Evolutionary conservation across 345 rosid species (phyloP).

Genomic region (Gossypium thurberi): DNA sequence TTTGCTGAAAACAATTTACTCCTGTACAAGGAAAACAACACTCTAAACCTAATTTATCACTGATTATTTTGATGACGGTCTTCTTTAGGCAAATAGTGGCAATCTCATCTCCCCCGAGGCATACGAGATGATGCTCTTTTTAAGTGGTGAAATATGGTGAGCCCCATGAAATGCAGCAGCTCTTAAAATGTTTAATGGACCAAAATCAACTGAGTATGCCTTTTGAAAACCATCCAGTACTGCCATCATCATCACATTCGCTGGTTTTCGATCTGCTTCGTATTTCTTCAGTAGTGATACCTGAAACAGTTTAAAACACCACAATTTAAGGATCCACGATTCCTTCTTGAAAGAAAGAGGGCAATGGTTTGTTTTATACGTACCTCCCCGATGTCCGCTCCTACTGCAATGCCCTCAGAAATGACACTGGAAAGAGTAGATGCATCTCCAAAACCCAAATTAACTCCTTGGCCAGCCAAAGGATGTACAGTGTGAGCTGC

Average conservation of each 20-base stretch:
- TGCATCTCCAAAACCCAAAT: slow-evolving; percentile 89
- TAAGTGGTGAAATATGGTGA: slow-evolving; percentile 68
- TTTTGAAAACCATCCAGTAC: slow-evolving; percentile 85
- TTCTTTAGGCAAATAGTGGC: slow-evolving; percentile 38
- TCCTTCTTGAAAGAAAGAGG: neutral
- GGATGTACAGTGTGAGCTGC: slow-evolving; percentile 97
- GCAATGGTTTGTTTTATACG: slow-evolving; percentile 8
- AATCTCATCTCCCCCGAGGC: slow-evolving; percentile 74
- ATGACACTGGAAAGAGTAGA: slow-evolving; percentile 62
- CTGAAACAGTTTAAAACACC: slow-evolving; percentile 27
- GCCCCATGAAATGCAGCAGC: slow-evolving; percentile 86
- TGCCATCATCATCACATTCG: slow-evolving; percentile 79
- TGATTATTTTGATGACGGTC: neutral
- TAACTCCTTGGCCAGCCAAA: slow-evolving; percentile 84
- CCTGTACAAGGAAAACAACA: neutral
- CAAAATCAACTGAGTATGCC: slow-evolving; percentile 71
- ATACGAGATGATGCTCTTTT: slow-evolving; percentile 65
- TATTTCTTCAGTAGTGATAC: slow-evolving; percentile 50
- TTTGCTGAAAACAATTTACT: neutral
- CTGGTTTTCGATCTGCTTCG: slow-evolving; percentile 77
- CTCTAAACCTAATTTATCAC: no score
- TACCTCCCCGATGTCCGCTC: slow-evolving; percentile 87
- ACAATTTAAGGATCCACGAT: neutral
- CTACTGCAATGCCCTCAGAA: slow-evolving; percentile 72
- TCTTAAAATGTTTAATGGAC: slow-evolving; percentile 69